These are phyloP conservation scores for Penicillium coprophilum DNA, from an alignment of 495 filamentous ascomycete species.

Conservation along the genomic window DNA sequence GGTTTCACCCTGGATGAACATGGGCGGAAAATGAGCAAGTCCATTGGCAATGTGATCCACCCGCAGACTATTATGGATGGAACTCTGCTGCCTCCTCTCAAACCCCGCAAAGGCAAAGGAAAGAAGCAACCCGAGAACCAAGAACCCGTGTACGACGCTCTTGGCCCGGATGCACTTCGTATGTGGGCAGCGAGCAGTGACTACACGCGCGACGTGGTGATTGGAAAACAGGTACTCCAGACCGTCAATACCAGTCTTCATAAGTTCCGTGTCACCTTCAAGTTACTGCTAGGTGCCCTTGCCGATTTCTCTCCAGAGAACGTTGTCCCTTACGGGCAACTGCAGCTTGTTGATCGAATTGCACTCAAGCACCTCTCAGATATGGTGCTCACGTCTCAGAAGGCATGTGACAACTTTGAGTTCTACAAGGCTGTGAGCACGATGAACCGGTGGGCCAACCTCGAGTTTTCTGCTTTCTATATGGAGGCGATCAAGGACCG, in stretches of 20 bases:
- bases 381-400: slow-evolving; percentile 57
- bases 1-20: slow-evolving; percentile 88
- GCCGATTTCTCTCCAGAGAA: slow-evolving; percentile 53
- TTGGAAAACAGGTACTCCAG: slow-evolving; percentile 72
- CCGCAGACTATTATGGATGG: slow-evolving; percentile 84
- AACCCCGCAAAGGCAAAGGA: slow-evolving; percentile 53
- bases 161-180: slow-evolving; percentile 83
- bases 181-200: slow-evolving; percentile 90
- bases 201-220: slow-evolving; percentile 81
- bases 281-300: slow-evolving; percentile 81
- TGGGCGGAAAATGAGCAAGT: slow-evolving; percentile 98
- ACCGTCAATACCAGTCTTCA: slow-evolving; percentile 70
- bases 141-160: slow-evolving; percentile 52
- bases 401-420: slow-evolving; percentile 67
- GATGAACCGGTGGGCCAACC: slow-evolving; percentile 76
- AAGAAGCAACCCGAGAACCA: slow-evolving; percentile 49
- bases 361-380: slow-evolving; percentile 71
- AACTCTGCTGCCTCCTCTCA: slow-evolving; percentile 60
- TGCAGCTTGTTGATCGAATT: slow-evolving; percentile 64
- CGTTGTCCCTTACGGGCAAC: slow-evolving; percentile 40
- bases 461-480: slow-evolving; percentile 88
- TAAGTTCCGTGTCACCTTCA: slow-evolving; percentile 84
- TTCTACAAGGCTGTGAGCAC: slow-evolving; percentile 75
- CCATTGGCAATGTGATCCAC: slow-evolving; percentile 82
- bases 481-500: slow-evolving; percentile 89